Evolutionary conservation across 2,329 filamentous ascomycete genomes (phyloP).

Genomic region (Cladosporium austrohemisphaericum): DNA sequence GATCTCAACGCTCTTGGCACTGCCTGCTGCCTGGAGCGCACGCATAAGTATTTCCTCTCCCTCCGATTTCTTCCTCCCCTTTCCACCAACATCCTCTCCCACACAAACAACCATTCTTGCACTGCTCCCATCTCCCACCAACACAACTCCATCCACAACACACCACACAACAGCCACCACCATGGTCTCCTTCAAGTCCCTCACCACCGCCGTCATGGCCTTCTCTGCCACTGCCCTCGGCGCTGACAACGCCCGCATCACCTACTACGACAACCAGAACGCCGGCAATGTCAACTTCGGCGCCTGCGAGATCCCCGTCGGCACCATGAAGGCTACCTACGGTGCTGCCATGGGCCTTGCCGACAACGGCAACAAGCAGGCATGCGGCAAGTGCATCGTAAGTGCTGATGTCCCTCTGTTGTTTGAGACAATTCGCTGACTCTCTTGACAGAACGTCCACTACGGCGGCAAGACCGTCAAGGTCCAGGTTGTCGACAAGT

Average conservation of each 20-base stretch:
- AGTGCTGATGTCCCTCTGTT: too few species aligned
- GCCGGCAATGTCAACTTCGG: neutral
- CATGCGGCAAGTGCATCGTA: conserved; percentile 11
- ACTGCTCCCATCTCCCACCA: neutral
- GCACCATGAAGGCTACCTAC: neutral
- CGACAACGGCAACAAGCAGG: conserved; percentile 3
- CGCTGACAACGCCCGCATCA: conserved; percentile 1
- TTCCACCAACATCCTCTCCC: neutral
- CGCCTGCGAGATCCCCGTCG: conserved; percentile 2
- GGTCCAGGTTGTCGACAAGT: conserved; percentile 9
- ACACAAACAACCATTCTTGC: too few species aligned
- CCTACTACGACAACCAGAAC: conserved; percentile 1
- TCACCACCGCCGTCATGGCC: neutral
- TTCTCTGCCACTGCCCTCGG: neutral
- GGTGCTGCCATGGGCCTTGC: conserved; percentile 3
- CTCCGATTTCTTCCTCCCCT: neutral
- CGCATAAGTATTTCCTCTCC: neutral
- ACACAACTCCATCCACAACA: neutral
- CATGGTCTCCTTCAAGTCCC: neutral
- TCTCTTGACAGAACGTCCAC: too few species aligned
- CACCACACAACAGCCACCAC: neutral
- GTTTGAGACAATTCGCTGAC: too few species aligned
- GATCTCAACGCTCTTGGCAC: neutral
- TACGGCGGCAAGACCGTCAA: conserved; percentile 1
- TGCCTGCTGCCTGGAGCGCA: neutral